Base-by-base conservation (phyloP, 1,284 basidiomycete species). In the Hemileia vastatrix region DNA sequence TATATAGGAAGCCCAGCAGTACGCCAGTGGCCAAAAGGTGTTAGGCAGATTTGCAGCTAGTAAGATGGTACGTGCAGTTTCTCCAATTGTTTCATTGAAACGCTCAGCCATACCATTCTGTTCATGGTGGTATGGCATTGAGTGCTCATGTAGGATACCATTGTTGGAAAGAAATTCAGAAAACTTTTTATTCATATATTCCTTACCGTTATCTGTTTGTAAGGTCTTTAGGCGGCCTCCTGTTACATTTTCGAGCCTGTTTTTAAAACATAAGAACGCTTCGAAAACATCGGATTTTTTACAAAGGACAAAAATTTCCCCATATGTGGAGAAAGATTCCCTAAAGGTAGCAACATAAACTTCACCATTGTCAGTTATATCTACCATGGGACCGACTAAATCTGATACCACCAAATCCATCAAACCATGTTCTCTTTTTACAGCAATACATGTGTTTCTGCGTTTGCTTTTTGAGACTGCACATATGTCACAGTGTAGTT, bases 11-110 rank as follows among this genome's bases (percentile, higher is more conserved):
- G n/a, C n/a, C n/a, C n/a, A n/a, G n/a, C n/a, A n/a, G n/a, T n/a
- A n/a, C n/a, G n/a, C n/a, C n/a, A n/a, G n/a, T n/a, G n/a, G n/a
- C 77, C 77, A 78, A 5, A 77, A 71, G 32, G 50, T 65, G 47
- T 57, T 62, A 6, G 72, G 76, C 0, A 78, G 66, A 6, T 65
- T 57, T 0, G 73, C 33, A n/a, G 65, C 63, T 6, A 68, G 44
- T 0, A 77, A 65, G 65, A 78, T 68, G 0, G 71, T 68, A 1
- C 71, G 58, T 6, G 65, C 65, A 23, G 60, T 64, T 15, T 73
- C 68, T 1, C 71, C 52, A 18, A 70, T 68, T 2, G 72, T 77
- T 1, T 73, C 56, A 64, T 72, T 65, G 23, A 65, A 5, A 50
- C 76, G 55, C 66, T 73, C 68, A 0, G 74, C 67, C 44, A 71